phyloP scores from a whole-genome alignment of 164 flowering plant species.

The Dillenia turbinata region DNA sequence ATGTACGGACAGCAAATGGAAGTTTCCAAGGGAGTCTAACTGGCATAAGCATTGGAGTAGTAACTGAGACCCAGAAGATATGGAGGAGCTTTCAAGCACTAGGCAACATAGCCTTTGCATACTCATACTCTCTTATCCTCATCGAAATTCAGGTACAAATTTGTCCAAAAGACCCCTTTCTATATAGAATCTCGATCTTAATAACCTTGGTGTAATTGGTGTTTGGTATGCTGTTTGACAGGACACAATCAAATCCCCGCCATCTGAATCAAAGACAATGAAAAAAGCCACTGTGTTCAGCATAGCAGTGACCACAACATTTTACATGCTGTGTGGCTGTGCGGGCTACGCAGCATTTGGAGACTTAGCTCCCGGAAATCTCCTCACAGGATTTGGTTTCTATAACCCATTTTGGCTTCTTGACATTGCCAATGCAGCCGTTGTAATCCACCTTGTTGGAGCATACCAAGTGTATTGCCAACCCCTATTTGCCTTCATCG shows the following conservation, averaged over 20 bases:
- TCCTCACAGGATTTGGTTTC: slow-evolving; percentile 68
- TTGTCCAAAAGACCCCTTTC: background rate
- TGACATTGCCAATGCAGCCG: slow-evolving; percentile 59
- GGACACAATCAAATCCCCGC: slow-evolving; percentile 59
- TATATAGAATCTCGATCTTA: no score
- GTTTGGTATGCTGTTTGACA: slow-evolving; percentile 7
- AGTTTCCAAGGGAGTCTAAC: slow-evolving; percentile 49
- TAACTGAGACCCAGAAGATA: slow-evolving; percentile 45
- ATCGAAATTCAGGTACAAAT: slow-evolving; percentile 60
- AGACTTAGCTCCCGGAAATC: slow-evolving; percentile 50
- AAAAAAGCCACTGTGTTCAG: slow-evolving; percentile 43
- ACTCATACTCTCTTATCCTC: slow-evolving; percentile 54
- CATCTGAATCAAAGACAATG: slow-evolving; percentile 58
- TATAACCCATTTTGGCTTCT: slow-evolving; percentile 64
- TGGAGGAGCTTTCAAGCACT: slow-evolving; percentile 76
- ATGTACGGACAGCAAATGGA: slow-evolving; percentile 23
- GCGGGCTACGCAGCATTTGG: slow-evolving; percentile 72
- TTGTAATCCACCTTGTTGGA: slow-evolving; percentile 64
- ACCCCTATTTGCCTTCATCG: slow-evolving; percentile 61
- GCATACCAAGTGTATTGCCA: slow-evolving; percentile 67
- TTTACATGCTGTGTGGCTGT: slow-evolving; percentile 67
- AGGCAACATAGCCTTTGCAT: slow-evolving; percentile 71
- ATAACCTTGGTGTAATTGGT: background rate
- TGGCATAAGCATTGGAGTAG: slow-evolving; percentile 49
- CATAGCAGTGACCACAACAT: slow-evolving; percentile 40